A percentile compares a stretch with the other conserved stretches of the same genome.
These are phyloP conservation scores for Boletus rubescentipes DNA, from an alignment of 768 basidiomycete genomes.

Conservation along the genomic window DNA sequence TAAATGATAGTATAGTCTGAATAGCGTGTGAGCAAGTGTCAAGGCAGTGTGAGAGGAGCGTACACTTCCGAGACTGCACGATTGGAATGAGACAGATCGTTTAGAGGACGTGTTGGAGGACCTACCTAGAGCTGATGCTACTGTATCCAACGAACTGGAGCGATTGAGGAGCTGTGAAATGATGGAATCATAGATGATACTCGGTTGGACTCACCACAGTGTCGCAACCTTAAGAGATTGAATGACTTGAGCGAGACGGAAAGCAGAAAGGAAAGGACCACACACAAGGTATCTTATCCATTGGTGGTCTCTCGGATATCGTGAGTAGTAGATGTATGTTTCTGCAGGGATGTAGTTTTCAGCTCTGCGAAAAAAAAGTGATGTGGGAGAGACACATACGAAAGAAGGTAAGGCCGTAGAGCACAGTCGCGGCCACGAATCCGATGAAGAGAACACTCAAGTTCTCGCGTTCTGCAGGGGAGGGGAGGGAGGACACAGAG, in stretches of 20 bases:
- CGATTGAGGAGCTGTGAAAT: not conserved
- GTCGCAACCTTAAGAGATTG: constrained; percentile 17
- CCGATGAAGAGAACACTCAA: constrained; percentile 27
- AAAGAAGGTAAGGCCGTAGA: constrained; percentile 37
- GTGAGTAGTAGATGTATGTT: constrained; percentile 30
- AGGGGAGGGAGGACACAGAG: constrained; percentile 1
- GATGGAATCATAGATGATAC: not conserved
- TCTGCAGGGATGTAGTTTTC: constrained; percentile 11
- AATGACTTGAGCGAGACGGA: not conserved
- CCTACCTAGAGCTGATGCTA: constrained; percentile 26
- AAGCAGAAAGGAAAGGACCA: not conserved
- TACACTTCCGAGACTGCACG: constrained; percentile 30
- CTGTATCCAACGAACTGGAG: constrained; percentile 25
- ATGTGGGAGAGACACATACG: constrained; percentile 14
- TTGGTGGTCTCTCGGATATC: constrained; percentile 21
- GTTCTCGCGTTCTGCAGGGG: constrained; percentile 26
- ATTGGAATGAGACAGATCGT: constrained; percentile 2
- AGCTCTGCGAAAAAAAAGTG: not conserved
- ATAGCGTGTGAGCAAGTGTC: constrained; percentile 8
- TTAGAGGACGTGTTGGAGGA: not conserved
- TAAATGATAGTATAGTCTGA: constrained; percentile 30
- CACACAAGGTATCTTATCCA: constrained; percentile 25
- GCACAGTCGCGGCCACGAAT: constrained; percentile 24
- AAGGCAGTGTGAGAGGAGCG: not conserved
- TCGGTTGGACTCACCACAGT: constrained; percentile 25